Base-by-base conservation (phyloP, 768 basidiomycete species). In the Lyophyllum decastes region DNA sequence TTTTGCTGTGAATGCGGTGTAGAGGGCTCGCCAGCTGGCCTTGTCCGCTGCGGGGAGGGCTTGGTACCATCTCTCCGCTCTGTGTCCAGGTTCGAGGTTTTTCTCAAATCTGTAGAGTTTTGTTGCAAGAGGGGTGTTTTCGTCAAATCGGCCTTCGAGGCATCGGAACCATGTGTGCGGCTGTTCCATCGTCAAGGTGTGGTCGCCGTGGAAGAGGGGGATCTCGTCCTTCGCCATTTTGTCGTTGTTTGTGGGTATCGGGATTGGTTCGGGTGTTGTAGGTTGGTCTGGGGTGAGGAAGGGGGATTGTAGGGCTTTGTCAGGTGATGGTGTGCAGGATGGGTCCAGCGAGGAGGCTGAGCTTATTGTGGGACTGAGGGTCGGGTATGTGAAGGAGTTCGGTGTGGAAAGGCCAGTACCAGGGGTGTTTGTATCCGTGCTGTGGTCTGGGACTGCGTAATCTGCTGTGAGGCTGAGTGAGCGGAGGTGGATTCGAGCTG, bases 161-260 rank as follows among this genome's bases (percentile, higher is more conserved):
- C 41, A 16, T n/a, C 53, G 45, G 26, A 54, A 45, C 53, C 53
- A 54, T 6, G 40, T 44, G 53, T 54, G 53, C 16, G 43, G 53
- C 26, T 19, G 26, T n/a, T 54, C 53, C 4, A 10, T 25, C 8
- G 12, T 16, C 10, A 10, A 30, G 30, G 33, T 45, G 53, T 45
- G 45, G 34, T 44, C 41, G 40, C 43, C 53, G 1, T 26, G 40
- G 43, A 54, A 46, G 19, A 54, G 34, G 10, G 35, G 22, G 19
- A 17, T 52, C 5, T 40, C 40, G 22, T 43, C 38, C 10, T 52
- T 52, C 1, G 35, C 38, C 50, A 52, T 52, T 7, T 27, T 26
- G 26, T 26, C 26, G 25, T 30, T 14, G 25, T 26, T 7, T 11
- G 35, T 41, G 40, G 40, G 16, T 41, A 3, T 41, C n/a, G 30